These are phyloP conservation scores for Sporothrix euskadiensis DNA, from an alignment of 2,329 filamentous ascomycete genomes.

Conservation along the genomic window DNA sequence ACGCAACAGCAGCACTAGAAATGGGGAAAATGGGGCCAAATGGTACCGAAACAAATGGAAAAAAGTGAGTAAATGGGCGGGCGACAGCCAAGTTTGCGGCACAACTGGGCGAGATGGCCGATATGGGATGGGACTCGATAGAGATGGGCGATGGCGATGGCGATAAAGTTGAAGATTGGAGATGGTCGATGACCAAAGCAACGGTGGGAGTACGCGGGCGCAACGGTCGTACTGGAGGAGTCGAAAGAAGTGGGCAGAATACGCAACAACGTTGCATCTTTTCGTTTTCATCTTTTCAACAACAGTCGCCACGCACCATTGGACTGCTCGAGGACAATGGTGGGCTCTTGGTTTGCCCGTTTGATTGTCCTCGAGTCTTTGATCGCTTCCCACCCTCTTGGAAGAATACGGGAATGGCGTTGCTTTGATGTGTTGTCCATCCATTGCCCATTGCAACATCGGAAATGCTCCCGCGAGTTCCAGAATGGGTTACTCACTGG, in stretches of 20 bases:
- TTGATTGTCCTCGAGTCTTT: not conserved
- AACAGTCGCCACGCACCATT: not conserved
- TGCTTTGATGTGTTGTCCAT: conserved; percentile 18
- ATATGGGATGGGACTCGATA: too few relatives aligned
- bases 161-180: not conserved
- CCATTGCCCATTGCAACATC: conserved; percentile 4
- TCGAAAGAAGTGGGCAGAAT: not conserved
- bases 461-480: not conserved
- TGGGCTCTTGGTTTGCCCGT: not conserved
- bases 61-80: not conserved
- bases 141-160: conserved; percentile 3
- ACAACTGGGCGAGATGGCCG: not conserved
- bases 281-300: not conserved
- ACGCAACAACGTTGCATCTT: not conserved
- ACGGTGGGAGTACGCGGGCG: not conserved
- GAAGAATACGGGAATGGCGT: not conserved
- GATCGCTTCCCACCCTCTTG: not conserved
- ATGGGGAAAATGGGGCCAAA: not conserved
- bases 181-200: not conserved
- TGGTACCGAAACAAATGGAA: not conserved
- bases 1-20: not conserved
- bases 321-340: too few relatives aligned
- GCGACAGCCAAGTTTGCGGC: not conserved
- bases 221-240: not conserved
- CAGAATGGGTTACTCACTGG: not conserved